Conservation (phyloP, 345 rosid genomes). For the Lepidium sativum region DNA sequence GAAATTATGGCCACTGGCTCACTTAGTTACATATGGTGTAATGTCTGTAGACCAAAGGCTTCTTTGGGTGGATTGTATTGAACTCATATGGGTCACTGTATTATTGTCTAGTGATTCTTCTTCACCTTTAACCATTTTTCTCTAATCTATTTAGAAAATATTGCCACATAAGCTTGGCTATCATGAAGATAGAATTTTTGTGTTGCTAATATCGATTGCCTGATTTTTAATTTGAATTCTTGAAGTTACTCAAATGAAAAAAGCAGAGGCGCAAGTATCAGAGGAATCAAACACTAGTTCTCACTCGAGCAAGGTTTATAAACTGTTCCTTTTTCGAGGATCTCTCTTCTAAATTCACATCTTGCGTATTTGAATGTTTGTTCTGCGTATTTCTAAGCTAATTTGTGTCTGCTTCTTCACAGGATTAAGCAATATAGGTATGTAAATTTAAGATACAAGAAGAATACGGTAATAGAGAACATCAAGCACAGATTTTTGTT, state of each 20-base stretch:
- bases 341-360: background rate
- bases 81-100: constrained; percentile 92
- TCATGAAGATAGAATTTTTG: too few relatives aligned
- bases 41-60: constrained; percentile 84
- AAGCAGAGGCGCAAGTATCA: constrained; percentile 45
- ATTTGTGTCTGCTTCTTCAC: background rate
- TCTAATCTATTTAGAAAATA: background rate
- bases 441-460: constrained; percentile 1
- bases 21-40: constrained; percentile 69
- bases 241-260: constrained; percentile 74
- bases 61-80: constrained; percentile 94
- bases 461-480: background rate
- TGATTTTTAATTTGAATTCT: background rate
- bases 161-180: background rate
- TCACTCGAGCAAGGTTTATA: constrained; percentile 36
- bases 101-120: constrained; percentile 64
- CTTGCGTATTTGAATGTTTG: background rate
- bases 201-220: background rate
- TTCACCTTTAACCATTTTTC: background rate
- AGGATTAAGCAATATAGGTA: constrained; percentile 5
- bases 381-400: background rate
- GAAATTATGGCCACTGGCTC: constrained; percentile 98
- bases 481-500: background rate
- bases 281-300: constrained; percentile 38
- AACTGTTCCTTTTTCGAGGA: background rate